Evolutionary conservation across 345 rosid genomes (phyloP), one percentile per base, ranked within the genome.

Genomic region (Cardamine resedifolia): DNA sequence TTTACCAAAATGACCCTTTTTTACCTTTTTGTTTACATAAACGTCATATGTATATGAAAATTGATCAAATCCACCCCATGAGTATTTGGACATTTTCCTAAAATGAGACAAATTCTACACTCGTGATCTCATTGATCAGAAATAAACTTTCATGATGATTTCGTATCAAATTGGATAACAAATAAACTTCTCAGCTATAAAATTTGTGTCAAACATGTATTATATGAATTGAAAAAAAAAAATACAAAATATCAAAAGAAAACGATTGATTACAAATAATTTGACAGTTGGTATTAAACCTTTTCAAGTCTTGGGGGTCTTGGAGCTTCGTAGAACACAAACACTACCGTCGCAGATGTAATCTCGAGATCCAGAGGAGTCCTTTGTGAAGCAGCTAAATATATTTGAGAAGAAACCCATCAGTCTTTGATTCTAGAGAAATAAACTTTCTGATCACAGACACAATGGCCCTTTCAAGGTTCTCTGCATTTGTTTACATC

Each of bases 321-420:
- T 68, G 57, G 70, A 62, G 43, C 63, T 68, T 68, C 70, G 41
- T 33, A 75, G 65, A 45, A 75, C 74, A 53, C 79, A 76, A 53
- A 69, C 79, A 76, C 70, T 20, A 53, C 70, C 71, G 12, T 69
- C 66, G 27, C 79, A 76, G 8, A 24, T n/a, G 70, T 69, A 76
- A 45, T 76, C 71, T 43, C 44, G 19, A 55, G 79, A 69, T 45
- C 52, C 58, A 45, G 75, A 53, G 11, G 64, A 44, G 12, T 69
- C 18, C 33, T 76, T 76, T 47, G 45, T 30, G 70, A 76, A 76
- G 49, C 79, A 74, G 53, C 73, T 74, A 14, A 74, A 74, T 3
- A 74, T 68, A 44, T 53, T 68, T 3, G 74, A 61, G 44, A 75
- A 68, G 49, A 75, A 68, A 59, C 74, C 64, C 74, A 75, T 75